A percentile compares a stretch with the other conserved stretches of the same genome.
Conservation (phyloP, 169 alveolate genomes). For the Toxoplasma gondii region DNA sequence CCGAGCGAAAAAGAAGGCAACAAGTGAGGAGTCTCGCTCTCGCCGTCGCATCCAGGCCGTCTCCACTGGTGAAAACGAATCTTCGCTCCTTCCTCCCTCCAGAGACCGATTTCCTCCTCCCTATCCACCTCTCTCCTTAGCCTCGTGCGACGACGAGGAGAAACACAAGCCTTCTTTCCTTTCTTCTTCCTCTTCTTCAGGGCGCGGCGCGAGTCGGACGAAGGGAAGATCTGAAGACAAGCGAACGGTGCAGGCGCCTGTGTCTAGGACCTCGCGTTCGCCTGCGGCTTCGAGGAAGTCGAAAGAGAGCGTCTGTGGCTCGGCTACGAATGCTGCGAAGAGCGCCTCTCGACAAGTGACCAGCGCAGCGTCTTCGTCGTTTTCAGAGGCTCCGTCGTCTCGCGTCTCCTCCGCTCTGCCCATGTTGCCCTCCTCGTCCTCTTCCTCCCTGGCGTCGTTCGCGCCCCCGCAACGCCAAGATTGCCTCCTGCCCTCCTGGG, state of each 20-base stretch:
- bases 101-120: not conserved
- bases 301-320: too few relatives aligned
- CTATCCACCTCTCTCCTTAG: not conserved
- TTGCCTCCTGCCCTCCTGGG: slow-evolving; percentile 4
- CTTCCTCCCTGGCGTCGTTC: not conserved
- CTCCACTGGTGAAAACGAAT: not conserved
- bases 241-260: too few relatives aligned
- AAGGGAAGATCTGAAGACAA: too few relatives aligned
- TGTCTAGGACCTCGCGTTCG: too few relatives aligned
- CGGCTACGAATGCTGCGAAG: not conserved
- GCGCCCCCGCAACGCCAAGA: not conserved
- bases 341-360: not conserved
- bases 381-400: not conserved
- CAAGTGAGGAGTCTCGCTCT: not conserved
- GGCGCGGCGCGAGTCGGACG: not conserved
- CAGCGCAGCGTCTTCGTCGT: not conserved
- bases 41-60: not conserved
- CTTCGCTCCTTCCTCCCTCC: not conserved
- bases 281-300: too few relatives aligned
- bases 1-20: not conserved
- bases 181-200: not conserved
- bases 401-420: not conserved
- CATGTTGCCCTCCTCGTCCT: not conserved
- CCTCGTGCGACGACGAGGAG: not conserved
- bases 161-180: too few relatives aligned